Evolutionary conservation across 495 filamentous ascomycete species (phyloP).

Genomic region (Hypoxylon crocopeplum): DNA sequence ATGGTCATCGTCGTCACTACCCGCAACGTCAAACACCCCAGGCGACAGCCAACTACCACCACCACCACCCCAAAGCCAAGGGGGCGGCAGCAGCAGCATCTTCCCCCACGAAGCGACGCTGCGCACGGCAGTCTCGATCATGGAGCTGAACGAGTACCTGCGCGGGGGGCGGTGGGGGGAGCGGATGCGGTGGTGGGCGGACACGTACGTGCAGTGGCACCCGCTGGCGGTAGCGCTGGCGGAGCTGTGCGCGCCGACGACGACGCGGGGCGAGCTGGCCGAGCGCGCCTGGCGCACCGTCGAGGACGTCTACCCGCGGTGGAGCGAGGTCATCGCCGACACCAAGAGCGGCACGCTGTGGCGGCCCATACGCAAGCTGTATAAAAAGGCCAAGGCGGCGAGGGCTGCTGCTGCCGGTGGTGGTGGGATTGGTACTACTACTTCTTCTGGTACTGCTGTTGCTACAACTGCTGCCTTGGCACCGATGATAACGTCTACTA

Average conservation of each 20-base stretch:
- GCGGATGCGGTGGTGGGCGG: conserved; percentile 44
- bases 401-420: conserved; percentile 24
- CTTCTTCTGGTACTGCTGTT: conserved; percentile 3
- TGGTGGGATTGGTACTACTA: background rate
- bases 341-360: conserved; percentile 67
- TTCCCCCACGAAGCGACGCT: conserved; percentile 40
- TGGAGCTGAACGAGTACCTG: conserved; percentile 37
- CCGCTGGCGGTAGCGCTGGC: conserved; percentile 72
- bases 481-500: background rate
- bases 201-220: conserved; percentile 77
- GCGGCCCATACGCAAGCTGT: conserved; percentile 70
- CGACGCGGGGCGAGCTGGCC: conserved; percentile 63
- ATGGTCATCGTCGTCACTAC: background rate
- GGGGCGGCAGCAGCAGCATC: background rate
- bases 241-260: conserved; percentile 66
- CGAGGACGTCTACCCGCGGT: conserved; percentile 61
- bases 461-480: background rate
- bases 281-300: conserved; percentile 66
- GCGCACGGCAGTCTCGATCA: conserved; percentile 42
- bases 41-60: background rate
- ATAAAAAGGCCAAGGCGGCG: conserved; percentile 64
- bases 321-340: conserved; percentile 59
- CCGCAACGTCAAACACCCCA: background rate
- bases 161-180: conserved; percentile 29
- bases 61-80: background rate